These are phyloP conservation scores for Blastocystis sp. DNA, from an alignment of 352 stramenopile genomes.

Conservation along the genomic window DNA sequence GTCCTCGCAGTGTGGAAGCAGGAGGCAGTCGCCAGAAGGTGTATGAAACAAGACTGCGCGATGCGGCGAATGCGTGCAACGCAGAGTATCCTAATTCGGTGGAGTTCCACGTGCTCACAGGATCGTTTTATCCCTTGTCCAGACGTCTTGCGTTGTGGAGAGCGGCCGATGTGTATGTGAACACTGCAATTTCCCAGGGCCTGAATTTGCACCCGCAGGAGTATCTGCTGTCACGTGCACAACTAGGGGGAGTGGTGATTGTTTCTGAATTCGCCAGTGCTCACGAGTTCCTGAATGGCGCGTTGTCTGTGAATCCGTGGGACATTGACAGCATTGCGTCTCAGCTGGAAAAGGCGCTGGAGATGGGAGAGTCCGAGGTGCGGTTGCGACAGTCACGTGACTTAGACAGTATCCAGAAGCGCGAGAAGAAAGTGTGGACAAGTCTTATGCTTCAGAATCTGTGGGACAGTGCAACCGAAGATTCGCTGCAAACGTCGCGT, in stretches of 20 bases:
- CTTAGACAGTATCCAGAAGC: not conserved
- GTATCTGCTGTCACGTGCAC: slow-evolving; percentile 25
- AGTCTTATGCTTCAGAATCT: slow-evolving; percentile 44
- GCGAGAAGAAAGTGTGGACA: slow-evolving; percentile 18
- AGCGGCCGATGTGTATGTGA: slow-evolving; percentile 31
- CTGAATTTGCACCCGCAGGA: slow-evolving; percentile 58
- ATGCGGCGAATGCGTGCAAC: not conserved
- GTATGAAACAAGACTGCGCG: not conserved
- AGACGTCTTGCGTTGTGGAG: slow-evolving; percentile 48
- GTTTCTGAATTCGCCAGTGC: slow-evolving; percentile 49
- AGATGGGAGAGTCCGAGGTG: slow-evolving; percentile 27
- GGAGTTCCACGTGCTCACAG: slow-evolving; percentile 38
- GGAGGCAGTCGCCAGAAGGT: not conserved
- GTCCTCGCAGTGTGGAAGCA: not conserved
- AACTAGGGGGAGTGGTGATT: slow-evolving; percentile 43
- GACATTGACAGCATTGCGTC: slow-evolving; percentile 8
- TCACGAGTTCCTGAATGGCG: slow-evolving; percentile 59
- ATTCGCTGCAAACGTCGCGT: not conserved
- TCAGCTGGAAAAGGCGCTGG: slow-evolving; percentile 20
- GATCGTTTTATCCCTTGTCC: slow-evolving; percentile 31
- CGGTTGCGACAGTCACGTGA: not conserved
- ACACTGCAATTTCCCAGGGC: slow-evolving; percentile 31
- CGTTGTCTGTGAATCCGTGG: slow-evolving; percentile 56
- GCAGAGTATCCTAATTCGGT: not conserved
- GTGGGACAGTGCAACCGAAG: not conserved